phyloP scores from a whole-genome alignment of 345 rosid genomes.

The Citropsis articulata region DNA sequence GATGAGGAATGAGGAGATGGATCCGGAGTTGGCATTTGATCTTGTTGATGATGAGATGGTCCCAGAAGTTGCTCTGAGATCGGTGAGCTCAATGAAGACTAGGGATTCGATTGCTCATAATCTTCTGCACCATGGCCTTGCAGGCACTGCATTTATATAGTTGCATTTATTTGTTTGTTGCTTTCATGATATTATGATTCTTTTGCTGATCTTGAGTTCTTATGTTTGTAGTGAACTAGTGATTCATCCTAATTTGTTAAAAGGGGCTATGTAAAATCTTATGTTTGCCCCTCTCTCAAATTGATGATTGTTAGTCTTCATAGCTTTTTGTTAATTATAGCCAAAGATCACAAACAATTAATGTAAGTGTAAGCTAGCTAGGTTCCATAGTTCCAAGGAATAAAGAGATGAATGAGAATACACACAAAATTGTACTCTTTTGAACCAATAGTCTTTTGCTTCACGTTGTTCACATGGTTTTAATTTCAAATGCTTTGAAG shows the following conservation, averaged over 20 bases:
- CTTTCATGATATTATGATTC: constrained; percentile 12
- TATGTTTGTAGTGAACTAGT: constrained; percentile 7
- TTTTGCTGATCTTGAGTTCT: constrained; percentile 5
- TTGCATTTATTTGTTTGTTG: not conserved
- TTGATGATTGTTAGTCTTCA: constrained; percentile 4
- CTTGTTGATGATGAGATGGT: constrained; percentile 69
- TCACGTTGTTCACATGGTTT: not conserved
- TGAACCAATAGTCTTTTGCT: not conserved
- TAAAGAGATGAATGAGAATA: constrained; percentile 11
- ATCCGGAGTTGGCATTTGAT: constrained; percentile 40
- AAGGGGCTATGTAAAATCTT: constrained; percentile 15
- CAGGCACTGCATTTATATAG: constrained; percentile 63
- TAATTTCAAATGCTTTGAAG: not conserved
- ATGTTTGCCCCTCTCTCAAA: constrained; percentile 12
- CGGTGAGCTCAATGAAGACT: constrained; percentile 50
- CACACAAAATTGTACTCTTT: constrained; percentile 5
- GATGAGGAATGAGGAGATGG: constrained; percentile 48
- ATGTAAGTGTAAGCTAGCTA: constrained; percentile 20
- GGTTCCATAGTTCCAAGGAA: constrained; percentile 8
- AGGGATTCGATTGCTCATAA: constrained; percentile 76
- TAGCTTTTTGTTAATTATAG: constrained; percentile 14
- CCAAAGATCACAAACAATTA: constrained; percentile 8
- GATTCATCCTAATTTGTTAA: constrained; percentile 14
- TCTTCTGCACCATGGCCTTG: constrained; percentile 69
- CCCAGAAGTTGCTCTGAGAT: constrained; percentile 54